Evolutionary conservation across 1,139 yeast species (phyloP).

Genomic region (Hansenula sp.): DNA sequence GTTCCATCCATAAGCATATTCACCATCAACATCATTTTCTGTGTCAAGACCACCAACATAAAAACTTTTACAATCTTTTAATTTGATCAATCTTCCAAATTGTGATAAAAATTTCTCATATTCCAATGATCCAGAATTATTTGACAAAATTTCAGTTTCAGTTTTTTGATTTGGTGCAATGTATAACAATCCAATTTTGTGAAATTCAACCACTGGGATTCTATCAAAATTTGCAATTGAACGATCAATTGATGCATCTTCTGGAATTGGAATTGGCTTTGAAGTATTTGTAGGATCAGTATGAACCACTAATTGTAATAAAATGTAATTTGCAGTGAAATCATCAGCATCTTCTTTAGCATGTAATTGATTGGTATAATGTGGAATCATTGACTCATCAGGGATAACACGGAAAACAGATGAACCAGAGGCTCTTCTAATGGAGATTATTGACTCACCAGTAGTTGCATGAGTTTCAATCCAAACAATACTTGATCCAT

Average conservation of each 20-base stretch:
- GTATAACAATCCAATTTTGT: constrained; percentile 74
- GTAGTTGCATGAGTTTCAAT: constrained; percentile 47
- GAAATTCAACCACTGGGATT: constrained; percentile 74
- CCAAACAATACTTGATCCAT: constrained; percentile 55
- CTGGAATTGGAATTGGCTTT: constrained; percentile 41
- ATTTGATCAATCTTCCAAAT: constrained; percentile 55
- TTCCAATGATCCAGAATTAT: constrained; percentile 57
- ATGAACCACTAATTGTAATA: constrained; percentile 35
- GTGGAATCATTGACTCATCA: constrained; percentile 38
- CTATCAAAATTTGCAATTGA: constrained; percentile 67
- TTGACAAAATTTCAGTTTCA: constrained; percentile 63
- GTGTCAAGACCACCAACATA: constrained; percentile 83
- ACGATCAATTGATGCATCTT: constrained; percentile 50
- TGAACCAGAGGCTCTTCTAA: constrained; percentile 69
- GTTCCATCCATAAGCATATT: constrained; percentile 69
- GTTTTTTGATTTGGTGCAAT: constrained; percentile 61
- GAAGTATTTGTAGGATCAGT: constrained; percentile 11
- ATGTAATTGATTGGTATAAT: constrained; percentile 24
- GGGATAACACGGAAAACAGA: constrained; percentile 42
- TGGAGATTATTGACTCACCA: constrained; percentile 50
- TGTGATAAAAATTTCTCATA: constrained; percentile 56
- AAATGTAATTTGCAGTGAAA: constrained; percentile 37
- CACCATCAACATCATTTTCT: constrained; percentile 67
- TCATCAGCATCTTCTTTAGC: constrained; percentile 10
- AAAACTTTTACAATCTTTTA: constrained; percentile 49